phyloP scores from a whole-genome alignment of 257 asterid species.

The Petunia secreta region DNA sequence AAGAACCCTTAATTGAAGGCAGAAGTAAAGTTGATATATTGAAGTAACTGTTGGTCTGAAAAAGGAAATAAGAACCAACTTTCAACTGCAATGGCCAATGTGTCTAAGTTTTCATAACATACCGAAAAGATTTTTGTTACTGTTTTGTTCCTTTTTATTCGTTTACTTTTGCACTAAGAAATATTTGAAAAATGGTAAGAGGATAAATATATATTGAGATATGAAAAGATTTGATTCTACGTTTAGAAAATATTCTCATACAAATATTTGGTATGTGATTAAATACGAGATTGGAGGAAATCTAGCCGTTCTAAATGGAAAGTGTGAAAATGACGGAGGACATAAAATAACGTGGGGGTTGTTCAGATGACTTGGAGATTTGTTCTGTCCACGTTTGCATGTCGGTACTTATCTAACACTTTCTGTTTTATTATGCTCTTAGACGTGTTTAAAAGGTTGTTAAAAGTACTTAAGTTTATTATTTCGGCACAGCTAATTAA shows the following conservation, averaged over 20 bases:
- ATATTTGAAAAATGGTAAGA: neutral
- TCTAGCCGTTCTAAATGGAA: neutral
- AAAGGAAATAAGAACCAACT: slow-evolving; percentile 36
- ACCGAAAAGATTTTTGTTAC: neutral
- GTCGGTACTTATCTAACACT: slow-evolving; percentile 3
- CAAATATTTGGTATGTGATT: neutral
- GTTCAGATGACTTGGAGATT: neutral
- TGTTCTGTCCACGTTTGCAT: neutral
- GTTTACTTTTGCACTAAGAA: slow-evolving; percentile 17
- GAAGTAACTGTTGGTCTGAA: slow-evolving; percentile 41
- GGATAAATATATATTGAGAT: neutral
- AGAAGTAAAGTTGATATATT: slow-evolving; percentile 39
- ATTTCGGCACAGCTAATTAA: no score
- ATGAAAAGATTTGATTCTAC: neutral
- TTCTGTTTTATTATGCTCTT: neutral
- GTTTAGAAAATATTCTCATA: neutral
- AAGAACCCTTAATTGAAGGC: slow-evolving; percentile 38
- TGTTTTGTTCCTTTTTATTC: neutral
- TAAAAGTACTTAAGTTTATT: no score
- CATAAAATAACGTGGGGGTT: no score
- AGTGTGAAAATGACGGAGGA: no score
- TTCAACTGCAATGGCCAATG: neutral
- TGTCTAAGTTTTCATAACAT: neutral
- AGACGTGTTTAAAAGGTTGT: neutral
- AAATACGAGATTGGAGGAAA: neutral